Percentiles rank a stretch among this genome's conserved stretches.
Conservation (phyloP, 83 land plant genomes). For the Larix sibirica region DNA sequence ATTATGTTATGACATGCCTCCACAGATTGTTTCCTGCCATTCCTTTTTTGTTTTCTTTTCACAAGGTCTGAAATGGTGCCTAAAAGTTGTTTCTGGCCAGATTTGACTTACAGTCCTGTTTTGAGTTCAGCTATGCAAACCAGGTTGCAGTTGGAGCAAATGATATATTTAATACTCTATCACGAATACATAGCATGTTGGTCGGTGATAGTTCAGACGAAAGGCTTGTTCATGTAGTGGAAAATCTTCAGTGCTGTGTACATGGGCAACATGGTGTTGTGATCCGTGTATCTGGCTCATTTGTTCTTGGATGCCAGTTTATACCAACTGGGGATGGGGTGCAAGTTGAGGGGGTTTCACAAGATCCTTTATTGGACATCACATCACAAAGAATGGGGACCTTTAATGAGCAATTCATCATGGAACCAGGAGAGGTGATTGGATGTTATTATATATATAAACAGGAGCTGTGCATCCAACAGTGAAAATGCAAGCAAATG, state of each 20-base stretch:
- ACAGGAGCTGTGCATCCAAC: slow-evolving; percentile 85
- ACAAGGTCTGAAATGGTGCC: neutral
- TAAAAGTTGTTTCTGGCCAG: slow-evolving; percentile 5
- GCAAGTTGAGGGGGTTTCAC: slow-evolving; percentile 89
- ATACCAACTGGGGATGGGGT: slow-evolving; percentile 90
- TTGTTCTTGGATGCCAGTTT: slow-evolving; percentile 91
- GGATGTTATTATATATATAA: slow-evolving; percentile 72
- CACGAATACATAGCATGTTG: slow-evolving; percentile 70
- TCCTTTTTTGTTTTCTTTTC: neutral
- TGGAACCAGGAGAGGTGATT: slow-evolving; percentile 67
- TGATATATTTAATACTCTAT: slow-evolving; percentile 60
- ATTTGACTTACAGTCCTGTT: slow-evolving; percentile 5
- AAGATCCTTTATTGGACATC: slow-evolving; percentile 57
- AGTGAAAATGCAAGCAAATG: slow-evolving; percentile 20
- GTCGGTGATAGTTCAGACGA: slow-evolving; percentile 79
- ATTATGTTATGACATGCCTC: neutral
- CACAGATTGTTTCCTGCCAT: neutral
- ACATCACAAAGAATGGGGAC: slow-evolving; percentile 73
- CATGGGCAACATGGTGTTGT: slow-evolving; percentile 78
- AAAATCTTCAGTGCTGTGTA: slow-evolving; percentile 89
- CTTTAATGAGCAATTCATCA: slow-evolving; percentile 84
- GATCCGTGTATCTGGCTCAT: slow-evolving; percentile 93
- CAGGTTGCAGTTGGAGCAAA: slow-evolving; percentile 63
- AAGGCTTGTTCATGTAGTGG: slow-evolving; percentile 91
- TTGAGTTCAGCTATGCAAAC: slow-evolving; percentile 62